These are phyloP conservation scores for Colletotrichum cereale DNA, from an alignment of 2,329 filamentous ascomycete species.

Conservation along the genomic window DNA sequence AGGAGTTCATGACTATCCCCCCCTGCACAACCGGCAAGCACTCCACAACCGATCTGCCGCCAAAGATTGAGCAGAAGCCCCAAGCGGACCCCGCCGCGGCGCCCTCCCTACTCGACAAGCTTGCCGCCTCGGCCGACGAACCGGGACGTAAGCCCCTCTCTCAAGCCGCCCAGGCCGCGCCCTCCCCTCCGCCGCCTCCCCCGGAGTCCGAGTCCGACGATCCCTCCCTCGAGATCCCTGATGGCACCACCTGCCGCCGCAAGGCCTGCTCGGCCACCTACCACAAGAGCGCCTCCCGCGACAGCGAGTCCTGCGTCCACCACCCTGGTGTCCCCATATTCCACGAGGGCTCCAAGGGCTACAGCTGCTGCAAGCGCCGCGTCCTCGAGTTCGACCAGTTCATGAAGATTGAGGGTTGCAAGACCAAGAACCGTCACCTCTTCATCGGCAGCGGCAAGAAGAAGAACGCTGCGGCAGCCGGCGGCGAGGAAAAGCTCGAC, in stretches of 20 bases:
- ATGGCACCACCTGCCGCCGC: constrained; percentile 82
- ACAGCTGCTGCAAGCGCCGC: constrained; percentile 94
- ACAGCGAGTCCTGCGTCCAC: constrained; percentile 83
- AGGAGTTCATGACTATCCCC: constrained; percentile 94
- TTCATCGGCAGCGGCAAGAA: constrained; percentile 84
- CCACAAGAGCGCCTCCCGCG: constrained; percentile 68
- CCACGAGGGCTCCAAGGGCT: constrained; percentile 98
- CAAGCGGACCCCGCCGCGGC: constrained; percentile 51
- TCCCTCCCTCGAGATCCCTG: constrained; percentile 76
- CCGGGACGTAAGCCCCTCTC: constrained; percentile 54
- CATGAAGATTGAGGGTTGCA: constrained; percentile 93
- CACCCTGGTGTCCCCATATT: constrained; percentile 94
- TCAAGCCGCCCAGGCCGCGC: constrained; percentile 57
- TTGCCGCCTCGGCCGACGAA: constrained; percentile 56
- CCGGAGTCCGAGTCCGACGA: constrained; percentile 92
- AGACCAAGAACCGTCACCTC: constrained; percentile 83
- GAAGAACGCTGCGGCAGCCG: constrained; percentile 64
- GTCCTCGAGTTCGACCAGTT: constrained; percentile 99
- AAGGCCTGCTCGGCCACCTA: constrained; percentile 79
- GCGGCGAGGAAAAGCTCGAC: constrained; percentile 80
- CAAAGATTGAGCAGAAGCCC: constrained; percentile 70
- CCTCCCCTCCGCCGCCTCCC: constrained; percentile 69
- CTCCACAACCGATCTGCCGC: constrained; percentile 83
- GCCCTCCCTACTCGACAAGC: constrained; percentile 56
- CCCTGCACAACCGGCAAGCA: constrained; percentile 95